Conservation (phyloP, 495 filamentous ascomycete species). For the Penicillium cataractarum region DNA sequence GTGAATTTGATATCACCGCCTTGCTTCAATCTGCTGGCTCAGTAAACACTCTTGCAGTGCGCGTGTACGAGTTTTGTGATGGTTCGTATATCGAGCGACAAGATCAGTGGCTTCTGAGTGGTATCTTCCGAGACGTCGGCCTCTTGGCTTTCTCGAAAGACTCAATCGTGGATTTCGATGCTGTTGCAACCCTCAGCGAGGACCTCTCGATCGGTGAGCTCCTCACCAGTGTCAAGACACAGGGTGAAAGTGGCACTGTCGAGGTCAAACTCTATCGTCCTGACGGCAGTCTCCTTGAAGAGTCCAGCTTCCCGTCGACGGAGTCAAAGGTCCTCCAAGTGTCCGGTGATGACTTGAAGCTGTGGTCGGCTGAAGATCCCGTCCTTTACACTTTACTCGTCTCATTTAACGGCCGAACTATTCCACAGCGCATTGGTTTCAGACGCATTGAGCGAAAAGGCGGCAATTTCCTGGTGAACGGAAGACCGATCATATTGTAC, state of each 20-base stretch:
- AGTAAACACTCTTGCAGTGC: constrained; percentile 54
- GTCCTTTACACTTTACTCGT: constrained; percentile 57
- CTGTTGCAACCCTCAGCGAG: constrained; percentile 50
- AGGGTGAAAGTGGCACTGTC: constrained; percentile 24
- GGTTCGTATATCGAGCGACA: constrained; percentile 69
- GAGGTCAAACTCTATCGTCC: constrained; percentile 20
- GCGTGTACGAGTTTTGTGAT: constrained; percentile 65
- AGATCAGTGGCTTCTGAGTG: constrained; percentile 58
- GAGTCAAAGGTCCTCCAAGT: constrained; percentile 9
- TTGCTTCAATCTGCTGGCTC: constrained; percentile 38
- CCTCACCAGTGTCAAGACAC: constrained; percentile 50
- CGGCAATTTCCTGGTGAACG: constrained; percentile 61
- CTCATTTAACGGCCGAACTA: constrained; percentile 18
- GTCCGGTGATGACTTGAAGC: constrained; percentile 37
- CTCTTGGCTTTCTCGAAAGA: constrained; percentile 56
- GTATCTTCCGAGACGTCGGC: constrained; percentile 70
- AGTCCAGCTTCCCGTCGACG: constrained; percentile 11
- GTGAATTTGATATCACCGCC: constrained; percentile 63
- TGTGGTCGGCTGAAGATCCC: constrained; percentile 62
- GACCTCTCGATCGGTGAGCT: constrained; percentile 59
- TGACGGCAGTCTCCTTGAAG: constrained; percentile 4
- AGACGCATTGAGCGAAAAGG: constrained; percentile 59
- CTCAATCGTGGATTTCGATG: constrained; percentile 12
- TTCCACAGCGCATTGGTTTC: constrained; percentile 59
- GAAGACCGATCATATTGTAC: constrained; percentile 55